Percentiles rank a stretch among this genome's conserved stretches.
Conservation (phyloP, 495 filamentous ascomycete genomes). For the Penicillium malachiteum region DNA sequence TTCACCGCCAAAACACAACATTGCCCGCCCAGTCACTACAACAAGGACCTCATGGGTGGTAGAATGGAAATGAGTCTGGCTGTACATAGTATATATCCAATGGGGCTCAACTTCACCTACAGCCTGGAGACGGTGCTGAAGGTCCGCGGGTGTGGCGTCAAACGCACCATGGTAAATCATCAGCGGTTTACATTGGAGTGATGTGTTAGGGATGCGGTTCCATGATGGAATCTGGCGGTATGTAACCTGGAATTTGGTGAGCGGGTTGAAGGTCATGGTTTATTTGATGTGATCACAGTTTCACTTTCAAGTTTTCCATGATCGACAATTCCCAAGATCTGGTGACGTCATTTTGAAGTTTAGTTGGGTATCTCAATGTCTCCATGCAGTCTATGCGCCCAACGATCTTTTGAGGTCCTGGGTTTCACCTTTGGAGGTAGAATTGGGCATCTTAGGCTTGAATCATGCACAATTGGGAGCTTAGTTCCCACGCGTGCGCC, state of each 20-base stretch:
- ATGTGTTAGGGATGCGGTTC: constrained; percentile 61
- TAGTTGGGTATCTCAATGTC: not conserved
- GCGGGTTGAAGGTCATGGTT: constrained; percentile 40
- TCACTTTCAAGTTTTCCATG: too few relatives aligned
- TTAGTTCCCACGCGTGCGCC: too few relatives aligned
- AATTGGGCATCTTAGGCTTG: too few relatives aligned
- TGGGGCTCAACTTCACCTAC: constrained; percentile 58
- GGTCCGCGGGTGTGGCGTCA: constrained; percentile 40
- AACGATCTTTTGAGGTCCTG: too few relatives aligned
- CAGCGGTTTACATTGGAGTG: constrained; percentile 60
- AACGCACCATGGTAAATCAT: constrained; percentile 61
- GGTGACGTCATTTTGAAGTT: not conserved
- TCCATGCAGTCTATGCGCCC: not conserved
- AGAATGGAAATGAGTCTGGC: constrained; percentile 62
- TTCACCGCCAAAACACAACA: constrained; percentile 66
- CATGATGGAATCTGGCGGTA: constrained; percentile 59
- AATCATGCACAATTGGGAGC: too few relatives aligned
- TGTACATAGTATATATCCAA: constrained; percentile 69
- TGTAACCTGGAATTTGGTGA: constrained; percentile 51
- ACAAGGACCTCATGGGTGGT: constrained; percentile 67
- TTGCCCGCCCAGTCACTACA: constrained; percentile 56
- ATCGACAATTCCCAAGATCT: not conserved
- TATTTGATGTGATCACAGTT: not conserved
- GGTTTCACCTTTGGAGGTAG: too few relatives aligned
- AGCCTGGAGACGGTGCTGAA: constrained; percentile 52